Evolutionary conservation across 371 early-diverging fungal genomes (phyloP), one percentile per base, ranked within the genome.

Genomic region (Mortierella sp.): DNA sequence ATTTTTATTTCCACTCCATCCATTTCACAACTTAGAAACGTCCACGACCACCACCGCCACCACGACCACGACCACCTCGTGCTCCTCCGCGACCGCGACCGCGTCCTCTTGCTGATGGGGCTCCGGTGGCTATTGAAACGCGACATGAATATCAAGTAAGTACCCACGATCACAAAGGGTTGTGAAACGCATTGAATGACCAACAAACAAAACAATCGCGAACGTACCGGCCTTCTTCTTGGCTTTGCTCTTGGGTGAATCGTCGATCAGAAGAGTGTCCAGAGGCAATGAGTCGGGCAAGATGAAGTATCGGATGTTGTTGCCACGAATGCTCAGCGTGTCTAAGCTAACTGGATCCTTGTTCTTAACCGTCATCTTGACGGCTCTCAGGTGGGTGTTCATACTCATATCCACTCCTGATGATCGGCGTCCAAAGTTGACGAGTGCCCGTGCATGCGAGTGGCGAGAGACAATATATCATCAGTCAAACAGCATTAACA

Each of bases 331-430:
- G 68, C 94, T 92, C 47, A 98, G 83, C 17, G 94, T 85, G 69
- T 98, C 99, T 45, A 98, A 84, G 57, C 85, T 87, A 56, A 88
- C 84, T 19, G 98, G 95, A 63, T 98, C 97, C 83, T 91, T 92
- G 83, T 90, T 91, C 79, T 94, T 92, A 31, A 97, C 92, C 1
- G 98, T 98, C 97, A 98, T 95, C 81, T 98, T 98, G 58, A 98
- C 98, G 19, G 93, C 91, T 78, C 97, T 97, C 81, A 99, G 85
- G 81, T 98, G 98, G 60, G 95, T 98, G 81, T 99, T 99, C 99
- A 99, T 99, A 82, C 93, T 91, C 96, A 99, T 96, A 79, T 99
- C 99, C 46, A 98, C 97, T 34, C 95, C 90, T 87, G 68, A 2
- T 27, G 8, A 51, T n/a, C n/a, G n/a, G n/a, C n/a, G n/a, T n/a